Conservation (phyloP, 2,329 filamentous ascomycete genomes). For the Xylaria arbuscula region DNA sequence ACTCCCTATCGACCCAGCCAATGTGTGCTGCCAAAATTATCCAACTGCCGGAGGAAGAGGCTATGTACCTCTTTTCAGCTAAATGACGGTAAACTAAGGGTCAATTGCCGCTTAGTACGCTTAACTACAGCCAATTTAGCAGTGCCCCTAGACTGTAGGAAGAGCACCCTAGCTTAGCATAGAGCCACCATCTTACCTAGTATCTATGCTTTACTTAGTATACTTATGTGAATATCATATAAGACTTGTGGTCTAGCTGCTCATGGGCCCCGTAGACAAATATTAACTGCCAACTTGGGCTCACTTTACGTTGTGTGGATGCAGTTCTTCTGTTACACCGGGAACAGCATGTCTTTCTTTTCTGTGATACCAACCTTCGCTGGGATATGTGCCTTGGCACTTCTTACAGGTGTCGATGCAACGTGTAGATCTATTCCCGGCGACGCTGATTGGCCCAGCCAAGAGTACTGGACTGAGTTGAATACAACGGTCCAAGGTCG, state of each 20-base stretch:
- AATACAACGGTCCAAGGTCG: constrained; percentile 20
- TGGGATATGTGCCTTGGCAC: constrained; percentile 5
- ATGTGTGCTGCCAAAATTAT: not conserved
- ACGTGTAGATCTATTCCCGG: constrained; percentile 24
- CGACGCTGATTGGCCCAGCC: constrained; percentile 10
- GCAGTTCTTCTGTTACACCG: not conserved
- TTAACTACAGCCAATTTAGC: not conserved
- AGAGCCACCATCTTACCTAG: not conserved
- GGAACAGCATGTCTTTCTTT: constrained; percentile 1
- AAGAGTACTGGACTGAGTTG: not conserved
- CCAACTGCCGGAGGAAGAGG: not conserved
- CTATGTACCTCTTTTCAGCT: not conserved
- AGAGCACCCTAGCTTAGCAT: constrained; percentile 2
- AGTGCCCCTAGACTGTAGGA: not conserved
- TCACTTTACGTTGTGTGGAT: not conserved
- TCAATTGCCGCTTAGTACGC: constrained; percentile 2
- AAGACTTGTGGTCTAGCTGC: constrained; percentile 2
- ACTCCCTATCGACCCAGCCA: not conserved
- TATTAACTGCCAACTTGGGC: not conserved
- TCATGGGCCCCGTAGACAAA: not conserved
- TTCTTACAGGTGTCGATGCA: constrained; percentile 1
- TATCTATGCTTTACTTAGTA: not conserved
- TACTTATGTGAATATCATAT: not conserved
- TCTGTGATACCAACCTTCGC: not conserved
- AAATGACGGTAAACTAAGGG: not conserved